Evolutionary conservation across 768 basidiomycete genomes (phyloP).

Genomic region (Chiua virens): DNA sequence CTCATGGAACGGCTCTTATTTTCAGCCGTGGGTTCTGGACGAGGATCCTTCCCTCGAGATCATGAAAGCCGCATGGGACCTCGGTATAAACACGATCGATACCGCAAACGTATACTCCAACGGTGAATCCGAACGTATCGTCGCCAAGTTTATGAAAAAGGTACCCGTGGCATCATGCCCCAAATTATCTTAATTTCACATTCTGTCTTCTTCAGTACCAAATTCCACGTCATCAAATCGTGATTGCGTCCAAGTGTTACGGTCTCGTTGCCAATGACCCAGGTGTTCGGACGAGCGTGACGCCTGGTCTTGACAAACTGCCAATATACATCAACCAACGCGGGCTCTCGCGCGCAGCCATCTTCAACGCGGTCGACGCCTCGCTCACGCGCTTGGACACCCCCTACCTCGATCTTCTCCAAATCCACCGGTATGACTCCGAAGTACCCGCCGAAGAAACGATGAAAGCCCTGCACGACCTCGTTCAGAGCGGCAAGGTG

Average conservation of each 20-base stretch:
- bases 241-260: too few relatives aligned
- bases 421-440: constrained; percentile 44
- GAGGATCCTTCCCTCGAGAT: constrained; percentile 31
- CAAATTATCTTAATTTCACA: neutral
- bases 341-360: constrained; percentile 36
- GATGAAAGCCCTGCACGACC: constrained; percentile 52
- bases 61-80: constrained; percentile 40
- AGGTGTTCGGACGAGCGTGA: neutral
- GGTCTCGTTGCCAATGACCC: constrained; percentile 13
- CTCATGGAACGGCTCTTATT: neutral
- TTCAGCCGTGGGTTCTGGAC: constrained; percentile 26
- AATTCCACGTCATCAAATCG: constrained; percentile 33
- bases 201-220: constrained; percentile 17
- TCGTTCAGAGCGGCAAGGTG: too few relatives aligned
- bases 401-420: too few relatives aligned
- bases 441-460: constrained; percentile 42
- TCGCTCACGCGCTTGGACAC: constrained; percentile 38
- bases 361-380: constrained; percentile 38
- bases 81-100: constrained; percentile 41
- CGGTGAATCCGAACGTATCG: constrained; percentile 38
- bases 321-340: constrained; percentile 32
- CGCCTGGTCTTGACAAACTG: constrained; percentile 1
- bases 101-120: constrained; percentile 40
- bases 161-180: neutral
- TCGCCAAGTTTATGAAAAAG: constrained; percentile 39